Evolutionary conservation across 352 stramenopile species (phyloP).

Genomic region (Halophytophthora polymorphica): DNA sequence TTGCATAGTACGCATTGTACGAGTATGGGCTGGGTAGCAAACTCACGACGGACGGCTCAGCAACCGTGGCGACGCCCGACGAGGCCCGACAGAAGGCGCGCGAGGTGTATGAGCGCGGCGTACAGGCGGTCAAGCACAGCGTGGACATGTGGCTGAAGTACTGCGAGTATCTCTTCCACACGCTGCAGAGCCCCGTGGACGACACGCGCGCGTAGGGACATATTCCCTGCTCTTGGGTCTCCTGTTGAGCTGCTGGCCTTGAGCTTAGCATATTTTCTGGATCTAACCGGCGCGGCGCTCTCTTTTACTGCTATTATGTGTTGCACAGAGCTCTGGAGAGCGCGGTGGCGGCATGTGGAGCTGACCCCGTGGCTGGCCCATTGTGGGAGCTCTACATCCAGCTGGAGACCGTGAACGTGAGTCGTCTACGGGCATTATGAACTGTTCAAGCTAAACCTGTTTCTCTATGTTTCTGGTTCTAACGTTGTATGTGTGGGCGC

Average conservation of each 20-base stretch:
- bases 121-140: slow-evolving; percentile 59
- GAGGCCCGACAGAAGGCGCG: slow-evolving; percentile 47
- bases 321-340: slow-evolving; percentile 44
- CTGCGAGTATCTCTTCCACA: slow-evolving; percentile 72
- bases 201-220: slow-evolving; percentile 53
- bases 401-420: slow-evolving; percentile 72
- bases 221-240: no score
- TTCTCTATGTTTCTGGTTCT: background rate
- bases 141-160: slow-evolving; percentile 88
- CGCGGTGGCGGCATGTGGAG: slow-evolving; percentile 53
- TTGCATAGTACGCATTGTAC: slow-evolving; percentile 64
- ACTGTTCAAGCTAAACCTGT: no score
- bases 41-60: slow-evolving; percentile 30
- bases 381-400: slow-evolving; percentile 81
- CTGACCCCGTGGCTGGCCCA: slow-evolving; percentile 61
- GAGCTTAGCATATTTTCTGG: no score
- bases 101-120: slow-evolving; percentile 66
- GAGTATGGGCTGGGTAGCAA: slow-evolving; percentile 45
- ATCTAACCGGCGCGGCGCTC: slow-evolving; percentile 5
- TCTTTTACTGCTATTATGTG: slow-evolving; percentile 13
- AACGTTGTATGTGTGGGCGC: background rate
- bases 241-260: no score
- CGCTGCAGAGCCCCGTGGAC: slow-evolving; percentile 49
- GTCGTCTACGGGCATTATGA: no score
- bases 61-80: slow-evolving; percentile 33